Percentiles rank a stretch among this genome's conserved stretches.
These are phyloP conservation scores for Alternaria gansuensis DNA, from an alignment of 2,329 filamentous ascomycete genomes.

Conservation along the genomic window DNA sequence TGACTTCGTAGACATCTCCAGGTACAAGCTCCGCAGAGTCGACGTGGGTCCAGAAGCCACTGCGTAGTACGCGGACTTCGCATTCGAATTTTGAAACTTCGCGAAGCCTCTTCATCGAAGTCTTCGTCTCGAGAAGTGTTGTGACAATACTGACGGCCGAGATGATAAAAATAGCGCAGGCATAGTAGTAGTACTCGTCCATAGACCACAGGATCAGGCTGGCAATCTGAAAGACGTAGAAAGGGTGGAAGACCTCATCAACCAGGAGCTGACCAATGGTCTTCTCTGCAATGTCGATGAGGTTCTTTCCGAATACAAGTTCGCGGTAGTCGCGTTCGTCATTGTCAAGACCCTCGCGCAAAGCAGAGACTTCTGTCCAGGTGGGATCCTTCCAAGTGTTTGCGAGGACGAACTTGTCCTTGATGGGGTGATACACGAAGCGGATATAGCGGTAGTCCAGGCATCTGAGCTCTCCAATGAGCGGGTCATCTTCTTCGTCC, in stretches of 20 bases:
- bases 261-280: slow-evolving; percentile 81
- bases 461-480: slow-evolving; percentile 76
- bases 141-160: slow-evolving; percentile 90
- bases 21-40: slow-evolving; percentile 89
- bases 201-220: slow-evolving; percentile 94
- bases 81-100: slow-evolving; percentile 96
- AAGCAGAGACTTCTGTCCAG: slow-evolving; percentile 80
- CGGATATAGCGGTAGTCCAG: slow-evolving; percentile 94
- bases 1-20: slow-evolving; percentile 95
- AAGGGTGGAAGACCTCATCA: slow-evolving; percentile 96
- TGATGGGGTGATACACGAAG: slow-evolving; percentile 87
- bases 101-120: slow-evolving; percentile 88
- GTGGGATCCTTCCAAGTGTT: slow-evolving; percentile 93
- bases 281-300: slow-evolving; percentile 94
- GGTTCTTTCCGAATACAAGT: slow-evolving; percentile 85
- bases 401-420: slow-evolving; percentile 86
- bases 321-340: slow-evolving; percentile 87
- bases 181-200: slow-evolving; percentile 98
- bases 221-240: slow-evolving; percentile 97
- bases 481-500: slow-evolving; percentile 76
- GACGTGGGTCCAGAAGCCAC: slow-evolving; percentile 93
- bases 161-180: slow-evolving; percentile 91
- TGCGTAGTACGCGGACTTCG: slow-evolving; percentile 89
- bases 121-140: slow-evolving; percentile 87
- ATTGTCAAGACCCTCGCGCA: slow-evolving; percentile 82